Conservation (phyloP, 164 flowering plant genomes). For the Malania oleifera region DNA sequence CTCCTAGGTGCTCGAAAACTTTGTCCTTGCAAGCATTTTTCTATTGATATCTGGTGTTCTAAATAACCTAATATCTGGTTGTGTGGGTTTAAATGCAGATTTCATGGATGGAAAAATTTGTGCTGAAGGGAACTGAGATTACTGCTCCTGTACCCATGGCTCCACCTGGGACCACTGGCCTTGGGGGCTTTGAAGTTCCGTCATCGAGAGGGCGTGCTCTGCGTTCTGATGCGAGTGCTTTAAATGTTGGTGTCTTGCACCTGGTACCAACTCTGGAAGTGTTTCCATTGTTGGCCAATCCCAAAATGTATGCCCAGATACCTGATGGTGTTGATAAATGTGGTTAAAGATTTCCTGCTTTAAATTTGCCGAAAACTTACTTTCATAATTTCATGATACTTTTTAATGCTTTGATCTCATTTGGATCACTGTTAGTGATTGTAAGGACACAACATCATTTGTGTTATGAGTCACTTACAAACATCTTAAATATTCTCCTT, state of each 20-base stretch:
- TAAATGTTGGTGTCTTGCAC: slow-evolving; percentile 95
- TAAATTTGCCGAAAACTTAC: neutral
- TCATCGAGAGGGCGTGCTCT: slow-evolving; percentile 73
- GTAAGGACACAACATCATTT: no score
- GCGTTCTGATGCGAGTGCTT: slow-evolving; percentile 88
- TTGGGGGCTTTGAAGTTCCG: slow-evolving; percentile 96
- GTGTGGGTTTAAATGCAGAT: slow-evolving; percentile 47
- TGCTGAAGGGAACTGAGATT: slow-evolving; percentile 87
- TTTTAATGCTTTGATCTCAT: neutral
- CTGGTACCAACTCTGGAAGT: slow-evolving; percentile 92
- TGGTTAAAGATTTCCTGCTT: neutral
- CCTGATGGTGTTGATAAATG: neutral
- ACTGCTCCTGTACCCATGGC: slow-evolving; percentile 96
- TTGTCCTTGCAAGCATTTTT: neutral
- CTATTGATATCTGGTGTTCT: neutral
- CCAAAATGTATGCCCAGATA: slow-evolving; percentile 53
- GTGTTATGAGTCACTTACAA: no score
- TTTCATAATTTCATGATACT: neutral
- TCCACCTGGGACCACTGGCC: slow-evolving; percentile 91
- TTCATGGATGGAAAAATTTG: slow-evolving; percentile 99
- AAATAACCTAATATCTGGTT: neutral
- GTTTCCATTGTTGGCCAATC: slow-evolving; percentile 80
- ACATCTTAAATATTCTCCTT: no score
- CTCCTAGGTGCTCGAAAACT: neutral
- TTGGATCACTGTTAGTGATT: no score